Evolutionary conservation across 164 flowering plant species (phyloP).

Genomic region (Kalanchoe fedtschenkoi): DNA sequence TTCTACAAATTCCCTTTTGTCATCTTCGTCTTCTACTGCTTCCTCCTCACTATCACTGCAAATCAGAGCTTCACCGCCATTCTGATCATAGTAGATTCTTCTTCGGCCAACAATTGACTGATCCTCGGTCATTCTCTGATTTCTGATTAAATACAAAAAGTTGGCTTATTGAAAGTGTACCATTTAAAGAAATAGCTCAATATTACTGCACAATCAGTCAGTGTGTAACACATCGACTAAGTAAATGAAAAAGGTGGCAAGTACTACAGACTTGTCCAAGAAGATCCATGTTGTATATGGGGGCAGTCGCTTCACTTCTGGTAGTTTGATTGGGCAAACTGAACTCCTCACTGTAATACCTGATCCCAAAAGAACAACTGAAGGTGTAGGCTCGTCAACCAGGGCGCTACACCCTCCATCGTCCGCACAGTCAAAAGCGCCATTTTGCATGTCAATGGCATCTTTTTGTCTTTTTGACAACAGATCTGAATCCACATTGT

Average conservation of each 20-base stretch:
- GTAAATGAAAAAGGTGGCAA: not conserved
- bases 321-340: constrained; percentile 65
- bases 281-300: constrained; percentile 99
- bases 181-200: not conserved
- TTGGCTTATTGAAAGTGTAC: not conserved
- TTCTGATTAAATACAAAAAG: constrained; percentile 37
- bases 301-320: constrained; percentile 67
- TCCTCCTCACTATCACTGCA: constrained; percentile 99
- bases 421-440: constrained; percentile 31
- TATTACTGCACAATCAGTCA: not conserved
- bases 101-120: constrained; percentile 94
- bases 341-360: constrained; percentile 60
- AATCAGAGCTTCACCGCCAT: constrained; percentile 93
- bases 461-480: constrained; percentile 67
- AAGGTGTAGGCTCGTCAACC: constrained; percentile 59
- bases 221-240: not conserved
- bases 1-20: constrained; percentile 59
- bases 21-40: constrained; percentile 71
- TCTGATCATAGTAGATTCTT: constrained; percentile 94
- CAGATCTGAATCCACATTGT: constrained; percentile 25
- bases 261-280: constrained; percentile 59
- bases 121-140: constrained; percentile 98
- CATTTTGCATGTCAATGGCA: constrained; percentile 56
- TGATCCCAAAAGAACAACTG: constrained; percentile 62
- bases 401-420: constrained; percentile 37